Evolutionary conservation across 2,329 filamentous ascomycete genomes (phyloP).

Genomic region (Grosmannia huntii): DNA sequence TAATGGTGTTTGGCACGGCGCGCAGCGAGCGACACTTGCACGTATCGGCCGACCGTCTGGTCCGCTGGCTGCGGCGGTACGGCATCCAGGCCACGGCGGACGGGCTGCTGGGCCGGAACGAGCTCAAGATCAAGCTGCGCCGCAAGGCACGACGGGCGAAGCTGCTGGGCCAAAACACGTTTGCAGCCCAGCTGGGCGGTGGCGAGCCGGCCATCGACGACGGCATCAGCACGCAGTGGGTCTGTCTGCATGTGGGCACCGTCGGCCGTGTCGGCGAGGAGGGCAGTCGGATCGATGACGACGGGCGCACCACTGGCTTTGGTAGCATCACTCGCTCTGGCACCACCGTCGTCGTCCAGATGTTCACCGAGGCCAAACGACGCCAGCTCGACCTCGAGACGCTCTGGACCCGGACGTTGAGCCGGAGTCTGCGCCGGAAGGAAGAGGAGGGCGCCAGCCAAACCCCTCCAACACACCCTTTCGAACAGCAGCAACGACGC

Average conservation of each 20-base stretch:
- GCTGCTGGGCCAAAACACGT: constrained; percentile 54
- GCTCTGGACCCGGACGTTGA: constrained; percentile 34
- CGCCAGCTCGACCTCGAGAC: constrained; percentile 39
- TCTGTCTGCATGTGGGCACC: constrained; percentile 79
- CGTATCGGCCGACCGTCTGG: constrained; percentile 78
- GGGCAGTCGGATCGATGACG: constrained; percentile 29
- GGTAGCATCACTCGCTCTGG: constrained; percentile 36
- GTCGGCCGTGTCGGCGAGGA: constrained; percentile 40
- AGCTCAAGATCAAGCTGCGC: constrained; percentile 76
- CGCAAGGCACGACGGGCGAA: constrained; percentile 72
- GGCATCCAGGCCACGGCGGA: constrained; percentile 68
- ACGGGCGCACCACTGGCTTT: constrained; percentile 63
- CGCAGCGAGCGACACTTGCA: constrained; percentile 89
- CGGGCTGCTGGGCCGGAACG: constrained; percentile 77
- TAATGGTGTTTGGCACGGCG: constrained; percentile 89
- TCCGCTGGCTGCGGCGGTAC: constrained; percentile 70
- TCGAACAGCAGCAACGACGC: constrained; percentile 2
- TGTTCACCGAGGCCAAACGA: constrained; percentile 41
- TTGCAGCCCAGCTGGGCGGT: constrained; percentile 13
- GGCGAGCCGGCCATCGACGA: constrained; percentile 47
- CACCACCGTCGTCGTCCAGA: constrained; percentile 42
- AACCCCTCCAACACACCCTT: too few relatives aligned
- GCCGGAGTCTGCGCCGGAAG: constrained; percentile 13
- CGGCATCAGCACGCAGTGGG: constrained; percentile 86
- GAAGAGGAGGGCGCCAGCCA: too few relatives aligned